Conservation (phyloP, 768 basidiomycete genomes). For the Podaxis mareebaensis region DNA sequence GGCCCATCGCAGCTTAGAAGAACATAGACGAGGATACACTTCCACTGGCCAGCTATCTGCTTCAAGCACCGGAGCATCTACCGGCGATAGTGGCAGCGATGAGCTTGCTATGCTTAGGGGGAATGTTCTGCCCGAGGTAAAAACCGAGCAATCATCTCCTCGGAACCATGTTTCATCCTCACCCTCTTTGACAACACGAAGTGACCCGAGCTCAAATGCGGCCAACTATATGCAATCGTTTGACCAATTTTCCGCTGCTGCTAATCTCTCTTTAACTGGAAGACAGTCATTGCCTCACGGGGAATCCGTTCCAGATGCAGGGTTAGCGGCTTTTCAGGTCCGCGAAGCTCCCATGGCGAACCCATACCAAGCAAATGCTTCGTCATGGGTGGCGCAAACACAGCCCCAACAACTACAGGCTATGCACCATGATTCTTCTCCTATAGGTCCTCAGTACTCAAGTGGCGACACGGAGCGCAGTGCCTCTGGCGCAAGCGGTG, state of each 20-base stretch:
- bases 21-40: conserved; percentile 47
- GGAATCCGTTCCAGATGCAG: neutral
- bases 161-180: neutral
- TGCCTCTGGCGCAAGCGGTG: neutral
- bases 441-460: neutral
- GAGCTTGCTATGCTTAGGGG: neutral
- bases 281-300: neutral
- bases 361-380: neutral
- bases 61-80: neutral
- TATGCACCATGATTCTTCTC: neutral
- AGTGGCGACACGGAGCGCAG: neutral
- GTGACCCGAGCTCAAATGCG: neutral
- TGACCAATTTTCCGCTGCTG: neutral
- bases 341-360: neutral
- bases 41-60: conserved; percentile 28
- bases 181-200: neutral
- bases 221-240: neutral
- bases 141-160: neutral
- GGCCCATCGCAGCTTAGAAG: conserved; percentile 63
- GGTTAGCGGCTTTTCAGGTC: neutral
- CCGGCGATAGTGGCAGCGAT: neutral
- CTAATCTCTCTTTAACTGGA: neutral
- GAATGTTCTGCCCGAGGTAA: neutral
- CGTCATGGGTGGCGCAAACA: neutral
- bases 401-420: neutral